phyloP scores from a whole-genome alignment of 2,329 filamentous ascomycete genomes.

The Emmonsiellopsis sp. region DNA sequence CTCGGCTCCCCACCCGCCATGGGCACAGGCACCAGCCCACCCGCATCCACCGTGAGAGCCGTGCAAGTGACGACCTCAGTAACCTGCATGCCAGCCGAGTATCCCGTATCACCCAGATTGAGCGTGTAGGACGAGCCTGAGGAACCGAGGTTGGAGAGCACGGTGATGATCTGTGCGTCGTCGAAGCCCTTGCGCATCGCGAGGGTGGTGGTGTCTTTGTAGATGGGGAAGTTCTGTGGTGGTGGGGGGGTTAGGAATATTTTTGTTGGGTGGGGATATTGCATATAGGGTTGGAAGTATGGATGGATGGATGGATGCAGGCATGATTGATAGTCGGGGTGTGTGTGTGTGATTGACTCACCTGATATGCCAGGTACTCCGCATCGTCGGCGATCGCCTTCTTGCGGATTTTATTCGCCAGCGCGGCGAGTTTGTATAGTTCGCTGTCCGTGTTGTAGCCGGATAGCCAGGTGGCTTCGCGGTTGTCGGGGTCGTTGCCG shows the following conservation, averaged over 20 bases:
- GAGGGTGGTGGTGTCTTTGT: slow-evolving; percentile 34
- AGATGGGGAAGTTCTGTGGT: slow-evolving; percentile 21
- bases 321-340: too few relatives aligned
- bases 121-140: slow-evolving; percentile 34
- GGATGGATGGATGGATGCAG: neutral
- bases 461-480: slow-evolving; percentile 52
- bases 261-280: neutral
- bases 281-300: neutral
- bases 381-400: slow-evolving; percentile 31
- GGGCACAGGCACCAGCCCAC: slow-evolving; percentile 12
- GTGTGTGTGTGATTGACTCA: slow-evolving; percentile 13
- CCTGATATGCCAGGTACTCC: slow-evolving; percentile 35
- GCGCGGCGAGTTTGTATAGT: slow-evolving; percentile 41
- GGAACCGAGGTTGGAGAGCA: slow-evolving; percentile 38
- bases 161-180: slow-evolving; percentile 23
- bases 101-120: slow-evolving; percentile 34
- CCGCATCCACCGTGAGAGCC: slow-evolving; percentile 11
- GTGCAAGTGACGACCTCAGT: slow-evolving; percentile 31
- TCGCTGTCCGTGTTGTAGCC: slow-evolving; percentile 39
- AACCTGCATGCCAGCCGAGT: slow-evolving; percentile 13
- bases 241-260: neutral
- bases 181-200: slow-evolving; percentile 37
- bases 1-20: slow-evolving; percentile 16
- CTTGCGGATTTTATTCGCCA: slow-evolving; percentile 44
- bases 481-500: slow-evolving; percentile 40